Base-by-base conservation (phyloP, 177 flowering plant species). In the Vitis hybrid region DNA sequence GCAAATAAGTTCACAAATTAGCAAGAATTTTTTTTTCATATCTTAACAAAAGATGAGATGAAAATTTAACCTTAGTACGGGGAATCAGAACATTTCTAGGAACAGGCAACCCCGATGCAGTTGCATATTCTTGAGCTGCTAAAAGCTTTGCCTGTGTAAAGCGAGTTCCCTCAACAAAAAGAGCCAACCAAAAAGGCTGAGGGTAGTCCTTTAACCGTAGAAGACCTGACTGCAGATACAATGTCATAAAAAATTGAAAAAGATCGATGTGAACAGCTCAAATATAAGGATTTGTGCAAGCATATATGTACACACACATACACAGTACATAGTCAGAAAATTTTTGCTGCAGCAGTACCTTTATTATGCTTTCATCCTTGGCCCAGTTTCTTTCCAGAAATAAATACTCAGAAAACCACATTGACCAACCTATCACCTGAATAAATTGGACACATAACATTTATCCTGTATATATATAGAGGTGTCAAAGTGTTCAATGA, bases 371-470 rank as follows among this genome's bases (percentile, higher is more conserved):
- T 83, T 96, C 94, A 82, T 96, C 99, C 82, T 90, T 96, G 62
- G 91, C 94, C 99, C 98, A 93, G 76, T 72, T 96, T 85, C 99
- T 85, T 82, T 93, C 99, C 67, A 96, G 82, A 78, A 93, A 96
- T 30, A 93, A 83, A 72, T 91, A 93, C 68, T 93, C 99, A 17
- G 97, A 90, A 78, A 96, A 96, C 97, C 97, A 93, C 97, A 96
- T 93, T 35, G 99, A 96, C 99, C 99, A 96, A 46, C 99, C 99
- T 74, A 93, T 82, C 55, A 93, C 96, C 99, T 96, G 87, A 78
- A 79, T 46, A 74, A 27, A 66, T 48, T 18, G 52, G 65, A 35
- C 17, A 17, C 15, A 40, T 40, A 27, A 40, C 46, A 40, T 40
- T 40, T 40, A 40, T 40, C 46, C 46, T 4, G 7, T 40, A 7